Conservation (phyloP, 495 filamentous ascomycete genomes). For the Aspergillus kassunensis region DNA sequence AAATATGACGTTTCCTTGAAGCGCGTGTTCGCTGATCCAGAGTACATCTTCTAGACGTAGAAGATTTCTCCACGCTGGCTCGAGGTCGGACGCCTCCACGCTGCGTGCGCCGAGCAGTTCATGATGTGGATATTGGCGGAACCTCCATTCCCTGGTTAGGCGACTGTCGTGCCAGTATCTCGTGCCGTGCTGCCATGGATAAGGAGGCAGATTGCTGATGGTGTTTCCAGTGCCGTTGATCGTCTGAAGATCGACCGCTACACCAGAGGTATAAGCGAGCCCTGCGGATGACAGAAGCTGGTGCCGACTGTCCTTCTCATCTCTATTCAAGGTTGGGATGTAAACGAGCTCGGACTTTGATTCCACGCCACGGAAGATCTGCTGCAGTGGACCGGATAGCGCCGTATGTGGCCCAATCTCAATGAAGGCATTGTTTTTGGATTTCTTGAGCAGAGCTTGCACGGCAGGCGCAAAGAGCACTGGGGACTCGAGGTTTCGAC, state of each 20-base stretch:
- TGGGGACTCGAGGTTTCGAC: conserved; percentile 28
- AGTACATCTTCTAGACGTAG: conserved; percentile 36
- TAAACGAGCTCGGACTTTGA: not conserved
- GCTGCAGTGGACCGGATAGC: conserved; percentile 1
- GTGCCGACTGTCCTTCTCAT: conserved; percentile 9
- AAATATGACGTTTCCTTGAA: conserved; percentile 37
- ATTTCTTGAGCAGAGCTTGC: conserved; percentile 11
- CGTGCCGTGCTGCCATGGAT: conserved; percentile 45
- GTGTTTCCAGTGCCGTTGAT: conserved; percentile 29
- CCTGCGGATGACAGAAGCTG: conserved; percentile 25
- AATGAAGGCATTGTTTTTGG: conserved; percentile 7
- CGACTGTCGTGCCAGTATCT: conserved; percentile 45
- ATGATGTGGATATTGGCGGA: conserved; percentile 37
- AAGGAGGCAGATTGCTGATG: conserved; percentile 39
- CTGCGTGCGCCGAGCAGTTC: conserved; percentile 40
- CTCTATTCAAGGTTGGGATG: conserved; percentile 9
- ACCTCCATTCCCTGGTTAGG: conserved; percentile 38
- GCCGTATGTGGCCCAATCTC: conserved; percentile 18
- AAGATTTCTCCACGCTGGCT: conserved; percentile 47
- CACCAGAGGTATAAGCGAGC: conserved; percentile 21
- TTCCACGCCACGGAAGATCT: conserved; percentile 2
- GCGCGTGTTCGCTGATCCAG: conserved; percentile 45
- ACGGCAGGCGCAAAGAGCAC: conserved; percentile 35
- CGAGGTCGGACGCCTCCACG: conserved; percentile 29
- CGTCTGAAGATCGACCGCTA: conserved; percentile 17